Evolutionary conservation across 1,284 basidiomycete genomes (phyloP).

Genomic region (Cryptococcus jaspeensis): DNA sequence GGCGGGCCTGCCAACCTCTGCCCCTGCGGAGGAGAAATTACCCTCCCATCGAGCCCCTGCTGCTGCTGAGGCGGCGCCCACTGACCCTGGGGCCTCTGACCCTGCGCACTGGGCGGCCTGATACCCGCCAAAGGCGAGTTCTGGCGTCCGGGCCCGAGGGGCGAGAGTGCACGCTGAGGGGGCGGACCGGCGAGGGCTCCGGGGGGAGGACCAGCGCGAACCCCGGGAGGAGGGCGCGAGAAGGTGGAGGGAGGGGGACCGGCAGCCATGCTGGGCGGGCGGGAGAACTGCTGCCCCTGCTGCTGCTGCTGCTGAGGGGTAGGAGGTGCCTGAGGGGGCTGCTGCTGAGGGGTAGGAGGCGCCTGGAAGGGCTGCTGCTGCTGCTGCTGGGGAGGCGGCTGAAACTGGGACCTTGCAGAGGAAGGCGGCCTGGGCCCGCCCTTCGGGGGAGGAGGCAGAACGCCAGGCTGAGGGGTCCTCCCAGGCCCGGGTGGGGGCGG

Average conservation of each 20-base stretch:
- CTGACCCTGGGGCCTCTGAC: constrained; percentile 12
- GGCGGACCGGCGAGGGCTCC: constrained; percentile 29
- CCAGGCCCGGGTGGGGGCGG: constrained; percentile 19
- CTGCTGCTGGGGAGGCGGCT: constrained; percentile 29
- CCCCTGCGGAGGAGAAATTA: constrained; percentile 18
- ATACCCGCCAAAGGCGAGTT: neutral
- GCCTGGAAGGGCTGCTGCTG: constrained; percentile 21
- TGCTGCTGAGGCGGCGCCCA: neutral
- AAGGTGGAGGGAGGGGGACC: constrained; percentile 53
- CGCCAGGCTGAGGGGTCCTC: constrained; percentile 34
- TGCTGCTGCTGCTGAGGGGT: constrained; percentile 15
- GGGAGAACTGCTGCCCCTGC: neutral
- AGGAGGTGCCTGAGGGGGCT: constrained; percentile 23
- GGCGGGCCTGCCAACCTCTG: constrained; percentile 38
- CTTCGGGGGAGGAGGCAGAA: constrained; percentile 48
- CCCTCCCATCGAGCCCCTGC: constrained; percentile 2
- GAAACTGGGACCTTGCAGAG: constrained; percentile 23
- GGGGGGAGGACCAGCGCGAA: constrained; percentile 28
- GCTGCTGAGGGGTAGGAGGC: constrained; percentile 28
- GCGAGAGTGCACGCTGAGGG: constrained; percentile 23
- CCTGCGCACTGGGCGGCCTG: neutral
- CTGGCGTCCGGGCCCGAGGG: constrained; percentile 12
- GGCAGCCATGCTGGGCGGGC: constrained; percentile 14
- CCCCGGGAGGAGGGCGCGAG: constrained; percentile 55
- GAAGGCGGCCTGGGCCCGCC: constrained; percentile 50